Conservation (phyloP, 2,329 filamentous ascomycete genomes). For the Plenodomus lindquistii region DNA sequence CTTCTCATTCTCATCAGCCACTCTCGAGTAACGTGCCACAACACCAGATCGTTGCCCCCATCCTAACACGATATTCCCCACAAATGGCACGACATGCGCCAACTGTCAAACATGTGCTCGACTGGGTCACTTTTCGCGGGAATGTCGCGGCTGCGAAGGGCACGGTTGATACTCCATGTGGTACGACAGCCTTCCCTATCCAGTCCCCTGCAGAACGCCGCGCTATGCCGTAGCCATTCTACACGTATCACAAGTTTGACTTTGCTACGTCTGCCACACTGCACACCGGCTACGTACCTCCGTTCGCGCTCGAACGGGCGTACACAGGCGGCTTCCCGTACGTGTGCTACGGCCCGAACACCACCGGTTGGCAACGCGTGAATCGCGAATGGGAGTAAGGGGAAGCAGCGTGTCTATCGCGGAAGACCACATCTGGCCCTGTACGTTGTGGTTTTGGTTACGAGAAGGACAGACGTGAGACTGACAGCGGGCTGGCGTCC, state of each 20-base stretch:
- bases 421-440: slow-evolving; percentile 5
- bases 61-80: slow-evolving; percentile 27
- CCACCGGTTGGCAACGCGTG: background rate
- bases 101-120: slow-evolving; percentile 27
- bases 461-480: slow-evolving; percentile 8
- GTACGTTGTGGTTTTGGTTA: slow-evolving; percentile 1
- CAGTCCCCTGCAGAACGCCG: slow-evolving; percentile 9
- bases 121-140: slow-evolving; percentile 8
- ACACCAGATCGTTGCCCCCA: slow-evolving; percentile 15
- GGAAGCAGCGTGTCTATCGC: background rate
- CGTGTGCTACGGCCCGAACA: slow-evolving; percentile 9
- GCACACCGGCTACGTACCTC: slow-evolving; percentile 2
- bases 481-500: slow-evolving; percentile 18
- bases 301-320: background rate
- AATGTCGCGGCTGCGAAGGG: slow-evolving; percentile 13
- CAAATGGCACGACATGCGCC: slow-evolving; percentile 31
- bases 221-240: slow-evolving; percentile 1
- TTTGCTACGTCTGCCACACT: slow-evolving; percentile 12
- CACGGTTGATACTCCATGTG: slow-evolving; percentile 5
- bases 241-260: slow-evolving; percentile 15
- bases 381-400: background rate
- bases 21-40: slow-evolving; percentile 24
- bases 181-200: slow-evolving; percentile 5
- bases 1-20: slow-evolving; percentile 10
- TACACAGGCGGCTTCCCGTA: slow-evolving; percentile 13